phyloP scores from a whole-genome alignment of 116 monocot genomes.

The Zostera marina region DNA sequence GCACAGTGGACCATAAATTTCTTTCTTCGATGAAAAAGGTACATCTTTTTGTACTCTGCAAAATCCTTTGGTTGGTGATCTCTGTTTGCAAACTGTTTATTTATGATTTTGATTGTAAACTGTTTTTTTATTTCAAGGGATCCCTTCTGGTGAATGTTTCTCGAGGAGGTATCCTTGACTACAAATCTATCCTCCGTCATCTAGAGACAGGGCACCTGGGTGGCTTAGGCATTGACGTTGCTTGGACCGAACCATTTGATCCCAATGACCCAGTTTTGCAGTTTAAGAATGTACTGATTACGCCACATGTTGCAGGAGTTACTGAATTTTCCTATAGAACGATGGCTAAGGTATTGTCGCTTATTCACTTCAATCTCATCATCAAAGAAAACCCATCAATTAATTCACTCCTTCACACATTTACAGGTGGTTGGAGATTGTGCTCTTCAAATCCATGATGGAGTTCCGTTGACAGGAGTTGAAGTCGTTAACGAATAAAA shows the following conservation, averaged over 20 bases:
- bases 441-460: slow-evolving; percentile 53
- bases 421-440: slow-evolving; percentile 58
- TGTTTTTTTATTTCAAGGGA: slow-evolving; percentile 33
- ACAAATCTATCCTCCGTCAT: slow-evolving; percentile 35
- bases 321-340: slow-evolving; percentile 59
- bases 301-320: slow-evolving; percentile 83
- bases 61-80: too few species aligned
- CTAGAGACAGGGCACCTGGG: slow-evolving; percentile 74
- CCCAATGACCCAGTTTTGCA: slow-evolving; percentile 74
- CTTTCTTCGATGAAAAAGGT: slow-evolving; percentile 84
- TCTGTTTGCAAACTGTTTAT: too few species aligned
- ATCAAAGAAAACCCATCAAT: too few species aligned
- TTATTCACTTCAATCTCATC: too few species aligned
- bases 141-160: slow-evolving; percentile 70
- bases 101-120: background rate
- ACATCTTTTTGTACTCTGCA: background rate
- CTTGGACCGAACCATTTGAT: slow-evolving; percentile 91
- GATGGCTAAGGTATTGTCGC: slow-evolving; percentile 71
- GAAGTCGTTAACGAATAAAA: slow-evolving; percentile 51
- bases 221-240: slow-evolving; percentile 82
- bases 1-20: slow-evolving; percentile 59
- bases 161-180: slow-evolving; percentile 70
- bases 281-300: slow-evolving; percentile 75
- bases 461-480: slow-evolving; percentile 36
- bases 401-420: too few species aligned